These are phyloP conservation scores for Aspergillus latus DNA, from an alignment of 2,329 filamentous ascomycete genomes.

Conservation along the genomic window DNA sequence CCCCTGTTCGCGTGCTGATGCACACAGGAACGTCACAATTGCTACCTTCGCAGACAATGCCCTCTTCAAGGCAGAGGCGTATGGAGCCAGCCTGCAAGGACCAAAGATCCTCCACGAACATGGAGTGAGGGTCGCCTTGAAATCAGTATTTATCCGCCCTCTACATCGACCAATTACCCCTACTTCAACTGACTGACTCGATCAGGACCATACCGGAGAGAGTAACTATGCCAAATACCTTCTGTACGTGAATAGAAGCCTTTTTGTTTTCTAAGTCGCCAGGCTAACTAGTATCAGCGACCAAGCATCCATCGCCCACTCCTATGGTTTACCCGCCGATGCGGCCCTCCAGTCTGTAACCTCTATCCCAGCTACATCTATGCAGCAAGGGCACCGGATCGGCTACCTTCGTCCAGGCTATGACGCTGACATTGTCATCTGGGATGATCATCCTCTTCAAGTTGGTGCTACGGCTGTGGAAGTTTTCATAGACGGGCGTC, in stretches of 20 bases:
- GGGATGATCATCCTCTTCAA: constrained; percentile 63
- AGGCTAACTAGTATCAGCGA: not conserved
- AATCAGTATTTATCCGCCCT: constrained; percentile 48
- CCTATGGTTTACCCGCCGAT: constrained; percentile 45
- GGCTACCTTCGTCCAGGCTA: constrained; percentile 63
- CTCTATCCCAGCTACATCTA: constrained; percentile 57
- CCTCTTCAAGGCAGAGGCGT: constrained; percentile 70
- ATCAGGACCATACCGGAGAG: constrained; percentile 12
- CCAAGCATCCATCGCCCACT: not conserved
- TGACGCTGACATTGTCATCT: constrained; percentile 62
- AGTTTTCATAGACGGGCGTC: constrained; percentile 62
- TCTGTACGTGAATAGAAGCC: not conserved
- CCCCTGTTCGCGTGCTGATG: not conserved
- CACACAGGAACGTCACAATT: constrained; percentile 51
- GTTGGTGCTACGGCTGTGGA: constrained; percentile 61
- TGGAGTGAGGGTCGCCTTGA: constrained; percentile 68
- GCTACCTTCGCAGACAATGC: constrained; percentile 67
- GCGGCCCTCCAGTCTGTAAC: constrained; percentile 60
- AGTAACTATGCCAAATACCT: not conserved
- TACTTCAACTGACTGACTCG: too few relatives aligned
- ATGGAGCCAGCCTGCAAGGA: constrained; percentile 63
- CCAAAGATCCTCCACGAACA: constrained; percentile 66
- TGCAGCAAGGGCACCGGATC: constrained; percentile 58
- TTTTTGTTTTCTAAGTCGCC: not conserved
- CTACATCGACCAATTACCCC: too few relatives aligned